Conservation (phyloP, 2,329 filamentous ascomycete genomes). For the Fonsecaea pugnacius region DNA sequence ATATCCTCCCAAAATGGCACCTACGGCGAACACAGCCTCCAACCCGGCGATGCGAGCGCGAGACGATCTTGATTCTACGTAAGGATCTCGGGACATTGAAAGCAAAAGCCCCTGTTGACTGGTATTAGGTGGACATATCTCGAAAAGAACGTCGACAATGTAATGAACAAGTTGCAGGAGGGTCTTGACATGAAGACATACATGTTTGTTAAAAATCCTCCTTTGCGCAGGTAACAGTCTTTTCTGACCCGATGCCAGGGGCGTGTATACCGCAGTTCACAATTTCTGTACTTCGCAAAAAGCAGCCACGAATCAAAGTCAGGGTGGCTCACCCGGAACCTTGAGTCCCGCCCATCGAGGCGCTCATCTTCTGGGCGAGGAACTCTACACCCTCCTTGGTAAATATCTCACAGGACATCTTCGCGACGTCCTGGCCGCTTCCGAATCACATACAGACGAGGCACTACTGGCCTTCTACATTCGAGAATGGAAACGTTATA, state of each 20-base stretch:
- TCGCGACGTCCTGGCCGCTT: slow-evolving; percentile 69
- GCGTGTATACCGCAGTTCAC: slow-evolving; percentile 73
- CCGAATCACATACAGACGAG: slow-evolving; percentile 82
- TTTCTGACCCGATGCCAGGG: slow-evolving; percentile 45
- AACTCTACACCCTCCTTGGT: slow-evolving; percentile 90
- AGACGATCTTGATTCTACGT: slow-evolving; percentile 66
- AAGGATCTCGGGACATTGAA: slow-evolving; percentile 39
- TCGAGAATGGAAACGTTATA: slow-evolving; percentile 94
- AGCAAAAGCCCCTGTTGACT: background rate
- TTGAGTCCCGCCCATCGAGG: slow-evolving; percentile 26
- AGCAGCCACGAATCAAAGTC: slow-evolving; percentile 61
- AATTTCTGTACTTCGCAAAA: slow-evolving; percentile 99
- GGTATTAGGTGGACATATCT: slow-evolving; percentile 80
- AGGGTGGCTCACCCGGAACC: slow-evolving; percentile 2
- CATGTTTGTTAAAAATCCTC: slow-evolving; percentile 52
- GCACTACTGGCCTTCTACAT: slow-evolving; percentile 92
- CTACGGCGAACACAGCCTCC: slow-evolving; percentile 24
- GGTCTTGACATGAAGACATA: slow-evolving; percentile 87
- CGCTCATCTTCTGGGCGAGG: slow-evolving; percentile 91
- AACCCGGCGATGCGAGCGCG: slow-evolving; percentile 36
- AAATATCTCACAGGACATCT: slow-evolving; percentile 82
- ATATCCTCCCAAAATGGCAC: slow-evolving; percentile 3
- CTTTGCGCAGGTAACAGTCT: slow-evolving; percentile 23
- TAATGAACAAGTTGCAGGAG: slow-evolving; percentile 89
- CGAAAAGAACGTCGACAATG: slow-evolving; percentile 82